These are phyloP conservation scores for Cyclotella kingstonii DNA, from an alignment of 108 stramenopile genomes.

Conservation along the genomic window DNA sequence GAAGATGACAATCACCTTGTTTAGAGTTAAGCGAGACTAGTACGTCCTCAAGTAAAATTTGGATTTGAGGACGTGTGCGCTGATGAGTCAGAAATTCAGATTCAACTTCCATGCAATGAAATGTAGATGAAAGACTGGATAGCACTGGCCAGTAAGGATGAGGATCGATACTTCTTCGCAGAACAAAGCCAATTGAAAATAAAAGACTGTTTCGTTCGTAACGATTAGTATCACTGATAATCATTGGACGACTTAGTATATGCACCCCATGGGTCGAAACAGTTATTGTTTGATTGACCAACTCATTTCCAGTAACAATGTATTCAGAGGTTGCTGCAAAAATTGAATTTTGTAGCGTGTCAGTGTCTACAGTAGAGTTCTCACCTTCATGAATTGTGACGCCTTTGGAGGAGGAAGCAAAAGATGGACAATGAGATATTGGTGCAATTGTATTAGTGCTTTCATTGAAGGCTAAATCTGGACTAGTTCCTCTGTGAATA, in stretches of 20 bases:
- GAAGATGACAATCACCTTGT: slow-evolving; percentile 64
- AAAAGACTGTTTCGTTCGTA: slow-evolving; percentile 81
- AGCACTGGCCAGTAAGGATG: slow-evolving; percentile 66
- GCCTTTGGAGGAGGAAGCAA: slow-evolving; percentile 28
- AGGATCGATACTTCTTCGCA: slow-evolving; percentile 67
- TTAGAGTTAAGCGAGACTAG: slow-evolving; percentile 70
- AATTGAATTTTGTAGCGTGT: slow-evolving; percentile 49
- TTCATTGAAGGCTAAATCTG: background rate
- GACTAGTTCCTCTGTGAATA: background rate
- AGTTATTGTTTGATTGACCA: slow-evolving; percentile 73
- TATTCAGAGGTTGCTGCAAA: slow-evolving; percentile 80
- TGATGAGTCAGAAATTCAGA: slow-evolving; percentile 55
- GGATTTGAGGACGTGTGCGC: slow-evolving; percentile 48
- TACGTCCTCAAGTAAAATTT: slow-evolving; percentile 56
- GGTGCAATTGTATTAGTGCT: slow-evolving; percentile 8
- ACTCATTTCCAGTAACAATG: slow-evolving; percentile 81
- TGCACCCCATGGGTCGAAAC: slow-evolving; percentile 77
- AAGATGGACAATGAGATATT: slow-evolving; percentile 16
- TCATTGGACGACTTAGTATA: slow-evolving; percentile 70
- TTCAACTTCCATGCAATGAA: slow-evolving; percentile 76
- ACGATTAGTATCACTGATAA: slow-evolving; percentile 51
- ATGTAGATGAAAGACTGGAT: slow-evolving; percentile 64
- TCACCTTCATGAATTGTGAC: slow-evolving; percentile 20
- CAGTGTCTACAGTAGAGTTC: slow-evolving; percentile 36
- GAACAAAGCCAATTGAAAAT: slow-evolving; percentile 79